A percentile compares a stretch with the other conserved stretches of the same genome.
phyloP scores from a whole-genome alignment of 371 early-diverging fungal genomes.

The Apophysomyces variabilis region DNA sequence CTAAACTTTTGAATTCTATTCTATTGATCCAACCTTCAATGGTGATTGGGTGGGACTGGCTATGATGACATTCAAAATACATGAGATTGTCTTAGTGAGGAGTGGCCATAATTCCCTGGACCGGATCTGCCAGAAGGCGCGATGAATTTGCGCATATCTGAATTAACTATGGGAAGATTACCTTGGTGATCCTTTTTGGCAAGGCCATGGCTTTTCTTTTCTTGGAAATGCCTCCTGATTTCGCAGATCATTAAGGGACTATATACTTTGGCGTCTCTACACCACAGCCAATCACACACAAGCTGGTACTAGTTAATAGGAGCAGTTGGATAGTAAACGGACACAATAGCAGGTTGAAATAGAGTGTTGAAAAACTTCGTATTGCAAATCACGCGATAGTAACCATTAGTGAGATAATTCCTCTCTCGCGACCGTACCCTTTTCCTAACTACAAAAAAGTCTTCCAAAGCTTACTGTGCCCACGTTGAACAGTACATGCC shows the following conservation, averaged over 20 bases:
- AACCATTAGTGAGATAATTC: no score
- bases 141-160: no score
- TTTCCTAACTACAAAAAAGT: no score
- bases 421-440: no score
- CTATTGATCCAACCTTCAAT: conserved; percentile 77
- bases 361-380: no score
- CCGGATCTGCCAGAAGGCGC: conserved; percentile 88
- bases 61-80: conserved; percentile 94
- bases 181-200: conserved; percentile 80
- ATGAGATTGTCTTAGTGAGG: conserved; percentile 94
- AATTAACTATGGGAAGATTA: conserved; percentile 15
- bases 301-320: no score
- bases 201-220: conserved; percentile 49
- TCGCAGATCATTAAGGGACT: not conserved
- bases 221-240: not conserved
- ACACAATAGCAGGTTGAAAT: no score
- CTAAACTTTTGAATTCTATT: not conserved
- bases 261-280: not conserved
- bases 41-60: conserved; percentile 94
- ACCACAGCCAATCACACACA: no score
- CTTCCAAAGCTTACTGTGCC: no score
- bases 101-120: conserved; percentile 88
- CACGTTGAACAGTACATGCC: not conserved
- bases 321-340: no score
- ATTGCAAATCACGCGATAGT: no score